Evolutionary conservation across 345 rosid genomes (phyloP), one percentile per base, ranked within the genome.

Genomic region (Brassica cretica): DNA sequence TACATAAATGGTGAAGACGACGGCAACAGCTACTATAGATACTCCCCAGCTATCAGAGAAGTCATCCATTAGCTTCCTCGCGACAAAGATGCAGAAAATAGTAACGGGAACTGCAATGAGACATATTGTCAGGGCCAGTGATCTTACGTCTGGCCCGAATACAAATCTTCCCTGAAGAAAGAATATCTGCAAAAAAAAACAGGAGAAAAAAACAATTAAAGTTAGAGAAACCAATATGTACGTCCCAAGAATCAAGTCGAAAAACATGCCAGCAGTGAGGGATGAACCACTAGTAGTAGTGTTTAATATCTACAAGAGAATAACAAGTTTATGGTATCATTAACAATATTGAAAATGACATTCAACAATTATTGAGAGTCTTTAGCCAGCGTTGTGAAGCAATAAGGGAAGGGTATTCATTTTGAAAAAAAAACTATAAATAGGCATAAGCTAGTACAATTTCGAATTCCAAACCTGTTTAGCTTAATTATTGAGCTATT

Each of bases 141-240:
- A 95, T 86, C 98, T 87, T 64, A 93, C 97, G 84, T 95, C 99
- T 18, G 99, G 99, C 76, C 99, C 99, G 85, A 91, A 95, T 80
- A 95, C 86, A 86, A 93, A 89, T 77, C 99, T 90, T 71, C 99
- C 99, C 6, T 80, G 83, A 80, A 90, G 91, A 73, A 91, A 87
- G 85, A 95, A 95, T 86, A 88, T 85, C 99, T 95, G 96, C 79
- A 79, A 44, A 60, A 56, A 46, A 56, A 12, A 68, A 65, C 39
- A 1, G 58, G 6, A 46, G n/a, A 14, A 18, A 51, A 3, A 35
- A 21, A 35, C 35, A 27, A 27, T 30, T 10, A 63, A 30, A 63
- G 8, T 6, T 30, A 35, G 67, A 63, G 41, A 37, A 63, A 63
- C 12, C 19, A 63, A 29, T 2, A 5, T 29, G 11, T 8, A 63